These are phyloP conservation scores for Suillus clintonianus DNA, from an alignment of 768 basidiomycete species.

Conservation along the genomic window DNA sequence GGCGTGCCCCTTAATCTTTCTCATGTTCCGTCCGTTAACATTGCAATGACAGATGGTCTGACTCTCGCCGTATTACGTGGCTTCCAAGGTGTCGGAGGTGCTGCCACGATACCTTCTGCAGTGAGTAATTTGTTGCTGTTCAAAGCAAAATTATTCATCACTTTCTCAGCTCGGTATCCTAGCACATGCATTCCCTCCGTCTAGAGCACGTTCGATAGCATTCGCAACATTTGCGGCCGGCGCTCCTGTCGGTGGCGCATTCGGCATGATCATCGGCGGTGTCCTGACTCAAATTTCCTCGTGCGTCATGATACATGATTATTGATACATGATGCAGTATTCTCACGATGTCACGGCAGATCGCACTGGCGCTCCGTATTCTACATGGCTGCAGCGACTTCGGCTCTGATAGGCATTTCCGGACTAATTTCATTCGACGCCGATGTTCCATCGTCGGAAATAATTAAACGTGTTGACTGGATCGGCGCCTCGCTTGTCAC, in stretches of 20 bases:
- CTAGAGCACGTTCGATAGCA: conserved; percentile 66
- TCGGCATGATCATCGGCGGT: conserved; percentile 75
- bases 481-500: conserved; percentile 70
- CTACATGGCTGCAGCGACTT: conserved; percentile 62
- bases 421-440: conserved; percentile 62
- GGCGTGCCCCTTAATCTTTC: conserved; percentile 3
- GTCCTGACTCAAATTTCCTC: conserved; percentile 56
- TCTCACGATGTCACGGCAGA: conserved; percentile 12
- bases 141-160: conserved; percentile 1
- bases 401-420: conserved; percentile 49
- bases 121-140: conserved; percentile 36
- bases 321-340: neutral
- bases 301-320: conserved; percentile 26
- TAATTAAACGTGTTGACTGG: conserved; percentile 68
- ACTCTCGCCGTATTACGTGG: conserved; percentile 73
- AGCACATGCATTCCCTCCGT: conserved; percentile 74
- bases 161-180: conserved; percentile 72
- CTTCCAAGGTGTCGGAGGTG: conserved; percentile 78
- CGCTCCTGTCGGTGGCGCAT: conserved; percentile 75
- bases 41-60: conserved; percentile 47
- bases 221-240: conserved; percentile 87
- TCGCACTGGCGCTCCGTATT: conserved; percentile 69
- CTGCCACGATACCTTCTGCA: conserved; percentile 73
- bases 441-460: conserved; percentile 45
- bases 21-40: neutral